Conservation (phyloP, 495 filamentous ascomycete genomes). For the Daldinia vernicosa region DNA sequence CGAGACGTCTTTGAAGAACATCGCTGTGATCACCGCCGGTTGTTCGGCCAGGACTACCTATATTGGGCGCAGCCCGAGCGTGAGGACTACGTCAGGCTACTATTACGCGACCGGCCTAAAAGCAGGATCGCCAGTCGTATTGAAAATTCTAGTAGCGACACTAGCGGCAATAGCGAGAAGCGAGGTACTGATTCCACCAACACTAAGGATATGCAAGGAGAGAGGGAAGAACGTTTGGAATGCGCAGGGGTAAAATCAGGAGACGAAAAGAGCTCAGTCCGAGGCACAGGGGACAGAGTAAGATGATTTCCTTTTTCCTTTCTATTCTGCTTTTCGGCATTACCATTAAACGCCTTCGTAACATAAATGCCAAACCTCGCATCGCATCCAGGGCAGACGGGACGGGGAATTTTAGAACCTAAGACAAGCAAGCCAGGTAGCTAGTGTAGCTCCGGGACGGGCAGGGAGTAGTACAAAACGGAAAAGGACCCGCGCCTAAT, state of each 20-base stretch:
- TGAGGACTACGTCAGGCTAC: slow-evolving; percentile 8
- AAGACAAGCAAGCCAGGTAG: slow-evolving; percentile 1
- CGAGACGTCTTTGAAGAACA: slow-evolving; percentile 43
- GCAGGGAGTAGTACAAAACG: slow-evolving; percentile 11
- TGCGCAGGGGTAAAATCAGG: not conserved
- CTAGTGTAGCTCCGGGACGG: slow-evolving; percentile 9
- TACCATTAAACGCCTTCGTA: slow-evolving; percentile 1
- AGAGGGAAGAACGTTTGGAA: not conserved
- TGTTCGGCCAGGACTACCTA: slow-evolving; percentile 41
- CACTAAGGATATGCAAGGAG: not conserved
- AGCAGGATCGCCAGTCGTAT: slow-evolving; percentile 1
- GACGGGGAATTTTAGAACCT: slow-evolving; percentile 6
- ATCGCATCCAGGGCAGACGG: not conserved
- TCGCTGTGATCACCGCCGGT: slow-evolving; percentile 39
- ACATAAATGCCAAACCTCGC: not conserved
- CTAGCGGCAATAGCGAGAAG: not conserved
- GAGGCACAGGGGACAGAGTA: not conserved
- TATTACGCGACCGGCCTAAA: not conserved
- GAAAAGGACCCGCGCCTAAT: slow-evolving; percentile 3
- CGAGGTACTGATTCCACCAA: not conserved
- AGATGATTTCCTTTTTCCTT: not conserved
- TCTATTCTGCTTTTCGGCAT: slow-evolving; percentile 5
- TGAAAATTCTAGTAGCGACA: not conserved
- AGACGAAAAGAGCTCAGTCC: not conserved
- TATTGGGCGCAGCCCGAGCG: slow-evolving; percentile 40